Percentiles rank a stretch among this genome's conserved stretches.
phyloP scores from a whole-genome alignment of 2,329 filamentous ascomycete genomes.

The Sclerotinia subarctica region DNA sequence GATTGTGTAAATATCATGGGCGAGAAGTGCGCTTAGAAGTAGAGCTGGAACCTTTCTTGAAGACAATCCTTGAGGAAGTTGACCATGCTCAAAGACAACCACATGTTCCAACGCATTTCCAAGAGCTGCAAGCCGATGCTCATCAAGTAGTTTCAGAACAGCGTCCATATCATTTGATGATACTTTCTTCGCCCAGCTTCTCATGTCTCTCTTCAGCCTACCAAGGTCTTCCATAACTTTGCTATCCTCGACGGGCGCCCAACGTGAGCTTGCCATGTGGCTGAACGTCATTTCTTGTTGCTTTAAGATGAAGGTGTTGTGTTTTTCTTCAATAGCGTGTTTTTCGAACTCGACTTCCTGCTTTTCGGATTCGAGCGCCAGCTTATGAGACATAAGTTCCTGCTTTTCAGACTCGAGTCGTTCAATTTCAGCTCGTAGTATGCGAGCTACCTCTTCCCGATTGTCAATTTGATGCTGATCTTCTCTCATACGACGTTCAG shows the following conservation, averaged over 20 bases:
- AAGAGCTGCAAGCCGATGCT: background rate
- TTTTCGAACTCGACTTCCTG: background rate
- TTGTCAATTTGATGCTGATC: too few species aligned
- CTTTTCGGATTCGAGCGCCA: background rate
- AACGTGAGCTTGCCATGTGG: slow-evolving; percentile 14
- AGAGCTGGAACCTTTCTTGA: slow-evolving; percentile 21
- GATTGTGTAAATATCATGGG: slow-evolving; percentile 21
- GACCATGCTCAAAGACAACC: slow-evolving; percentile 1
- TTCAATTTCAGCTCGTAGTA: too few species aligned
- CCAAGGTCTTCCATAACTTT: slow-evolving; percentile 18
- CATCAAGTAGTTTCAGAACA: background rate
- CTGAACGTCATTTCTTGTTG: slow-evolving; percentile 23
- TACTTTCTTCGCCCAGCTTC: slow-evolving; percentile 14
- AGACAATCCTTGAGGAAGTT: slow-evolving; percentile 16
- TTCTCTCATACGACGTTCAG: too few species aligned
- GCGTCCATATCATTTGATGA: slow-evolving; percentile 3
- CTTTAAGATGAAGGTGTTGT: slow-evolving; percentile 17
- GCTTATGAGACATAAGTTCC: too few species aligned
- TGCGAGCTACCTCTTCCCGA: too few species aligned
- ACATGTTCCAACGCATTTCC: slow-evolving; percentile 13
- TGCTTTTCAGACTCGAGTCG: too few species aligned
- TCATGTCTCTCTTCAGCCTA: slow-evolving; percentile 21
- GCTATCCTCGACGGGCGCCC: slow-evolving; percentile 17
- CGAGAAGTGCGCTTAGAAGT: slow-evolving; percentile 26
- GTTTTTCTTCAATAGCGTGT: background rate